Percentiles rank a stretch among this genome's conserved stretches.
Conservation (phyloP, 108 stramenopile genomes). For the Fistulifera pelliculosa region DNA sequence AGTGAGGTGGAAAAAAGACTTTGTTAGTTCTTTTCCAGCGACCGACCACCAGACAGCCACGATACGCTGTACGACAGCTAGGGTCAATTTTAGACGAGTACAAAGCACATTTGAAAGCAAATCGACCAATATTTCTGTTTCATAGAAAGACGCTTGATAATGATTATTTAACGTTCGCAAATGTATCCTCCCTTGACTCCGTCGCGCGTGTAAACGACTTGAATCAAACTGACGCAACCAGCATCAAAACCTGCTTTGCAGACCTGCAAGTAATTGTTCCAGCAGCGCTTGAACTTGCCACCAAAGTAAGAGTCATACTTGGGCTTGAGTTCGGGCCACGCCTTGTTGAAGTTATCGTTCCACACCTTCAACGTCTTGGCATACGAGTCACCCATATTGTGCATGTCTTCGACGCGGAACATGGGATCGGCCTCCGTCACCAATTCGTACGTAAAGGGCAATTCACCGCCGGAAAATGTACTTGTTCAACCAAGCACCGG, state of each 20-base stretch:
- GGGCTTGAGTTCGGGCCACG: background rate
- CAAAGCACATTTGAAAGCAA: too few species aligned
- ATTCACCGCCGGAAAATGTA: conserved; percentile 4
- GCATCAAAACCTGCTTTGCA: background rate
- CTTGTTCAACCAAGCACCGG: background rate
- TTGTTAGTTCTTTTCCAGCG: too few species aligned
- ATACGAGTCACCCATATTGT: background rate
- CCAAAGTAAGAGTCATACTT: background rate
- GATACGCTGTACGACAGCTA: too few species aligned
- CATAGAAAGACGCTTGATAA: too few species aligned
- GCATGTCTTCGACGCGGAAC: background rate
- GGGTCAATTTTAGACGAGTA: too few species aligned
- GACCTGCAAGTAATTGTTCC: background rate
- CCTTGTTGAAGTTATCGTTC: background rate
- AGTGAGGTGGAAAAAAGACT: too few species aligned
- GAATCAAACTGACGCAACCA: background rate
- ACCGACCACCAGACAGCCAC: too few species aligned
- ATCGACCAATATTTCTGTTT: too few species aligned
- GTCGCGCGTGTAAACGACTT: background rate
- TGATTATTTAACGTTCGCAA: background rate
- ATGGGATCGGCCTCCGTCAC: background rate
- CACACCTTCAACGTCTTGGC: background rate
- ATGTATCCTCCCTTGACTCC: conserved; percentile 1
- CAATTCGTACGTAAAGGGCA: background rate
- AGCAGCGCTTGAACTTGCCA: conserved; percentile 1